Conservation (phyloP, 495 filamentous ascomycete genomes). For the Penicillium goetzii region DNA sequence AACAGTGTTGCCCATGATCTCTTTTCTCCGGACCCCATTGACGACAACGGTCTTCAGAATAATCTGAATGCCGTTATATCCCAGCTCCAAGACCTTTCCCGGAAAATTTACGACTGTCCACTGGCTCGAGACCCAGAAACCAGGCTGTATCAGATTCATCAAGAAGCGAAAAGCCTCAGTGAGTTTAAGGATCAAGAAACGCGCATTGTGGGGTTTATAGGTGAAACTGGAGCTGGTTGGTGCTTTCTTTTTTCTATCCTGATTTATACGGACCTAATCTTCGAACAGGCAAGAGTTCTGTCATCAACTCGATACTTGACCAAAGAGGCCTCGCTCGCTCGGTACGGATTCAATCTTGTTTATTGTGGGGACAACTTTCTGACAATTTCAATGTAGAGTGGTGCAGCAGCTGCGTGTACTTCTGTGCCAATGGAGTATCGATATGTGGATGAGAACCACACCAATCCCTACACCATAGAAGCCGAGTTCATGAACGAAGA, state of each 20-base stretch:
- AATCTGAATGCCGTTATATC: background rate
- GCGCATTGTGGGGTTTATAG: constrained; percentile 5
- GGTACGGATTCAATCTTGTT: background rate
- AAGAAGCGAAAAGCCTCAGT: background rate
- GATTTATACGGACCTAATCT: background rate
- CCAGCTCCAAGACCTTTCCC: background rate
- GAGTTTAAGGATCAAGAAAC: background rate
- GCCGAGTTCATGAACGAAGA: background rate
- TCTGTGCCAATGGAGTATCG: constrained; percentile 5
- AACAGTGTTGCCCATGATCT: background rate
- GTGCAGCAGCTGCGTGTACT: background rate
- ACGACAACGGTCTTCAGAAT: background rate
- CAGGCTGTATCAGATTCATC: background rate
- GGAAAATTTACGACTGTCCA: background rate
- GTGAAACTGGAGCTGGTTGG: background rate
- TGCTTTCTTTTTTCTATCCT: background rate
- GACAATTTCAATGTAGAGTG: background rate
- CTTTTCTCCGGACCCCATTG: background rate
- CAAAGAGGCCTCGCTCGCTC: background rate
- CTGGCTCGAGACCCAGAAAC: background rate
- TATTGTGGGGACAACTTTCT: background rate
- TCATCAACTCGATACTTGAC: constrained; percentile 1
- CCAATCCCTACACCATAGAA: background rate
- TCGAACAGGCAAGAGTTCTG: background rate
- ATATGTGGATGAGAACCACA: background rate